Conservation (phyloP, 2,329 filamentous ascomycete species). For the Ophiostoma australiae region DNA sequence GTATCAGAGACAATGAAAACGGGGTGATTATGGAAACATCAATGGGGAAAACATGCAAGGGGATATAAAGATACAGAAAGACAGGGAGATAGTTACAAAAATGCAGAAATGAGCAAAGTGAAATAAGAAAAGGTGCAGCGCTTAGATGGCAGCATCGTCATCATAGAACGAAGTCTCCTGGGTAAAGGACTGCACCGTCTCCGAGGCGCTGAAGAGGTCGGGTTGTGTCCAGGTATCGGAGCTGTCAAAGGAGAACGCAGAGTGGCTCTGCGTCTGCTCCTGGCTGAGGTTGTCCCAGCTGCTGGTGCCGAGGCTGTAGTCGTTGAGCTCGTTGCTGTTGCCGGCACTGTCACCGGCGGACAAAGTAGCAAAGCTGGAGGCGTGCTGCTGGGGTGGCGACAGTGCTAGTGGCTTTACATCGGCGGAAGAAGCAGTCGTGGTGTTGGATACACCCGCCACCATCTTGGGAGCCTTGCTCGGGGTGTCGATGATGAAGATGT, state of each 20-base stretch:
- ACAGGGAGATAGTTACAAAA: neutral
- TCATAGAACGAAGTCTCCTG: slow-evolving; percentile 22
- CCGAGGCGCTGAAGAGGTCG: slow-evolving; percentile 15
- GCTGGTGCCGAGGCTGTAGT: neutral
- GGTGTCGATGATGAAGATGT: slow-evolving; percentile 36
- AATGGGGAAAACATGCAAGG: neutral
- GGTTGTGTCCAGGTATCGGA: slow-evolving; percentile 21
- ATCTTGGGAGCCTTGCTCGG: slow-evolving; percentile 35
- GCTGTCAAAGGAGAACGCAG: slow-evolving; percentile 20
- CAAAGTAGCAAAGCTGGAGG: neutral
- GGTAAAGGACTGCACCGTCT: slow-evolving; percentile 17
- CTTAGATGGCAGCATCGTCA: slow-evolving; percentile 22
- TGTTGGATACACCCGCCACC: neutral
- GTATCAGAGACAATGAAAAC: neutral
- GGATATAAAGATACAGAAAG: neutral
- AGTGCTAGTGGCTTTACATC: neutral
- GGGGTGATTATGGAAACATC: neutral
- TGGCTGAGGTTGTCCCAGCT: slow-evolving; percentile 7
- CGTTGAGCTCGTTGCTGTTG: neutral
- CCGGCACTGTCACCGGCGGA: neutral
- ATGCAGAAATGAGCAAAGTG: neutral
- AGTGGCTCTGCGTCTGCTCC: neutral
- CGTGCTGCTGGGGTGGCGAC: slow-evolving; percentile 4
- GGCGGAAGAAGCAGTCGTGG: neutral
- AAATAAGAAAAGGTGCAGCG: neutral